Conservation (phyloP, 108 stramenopile species). For the Parietichytrium sp. region DNA sequence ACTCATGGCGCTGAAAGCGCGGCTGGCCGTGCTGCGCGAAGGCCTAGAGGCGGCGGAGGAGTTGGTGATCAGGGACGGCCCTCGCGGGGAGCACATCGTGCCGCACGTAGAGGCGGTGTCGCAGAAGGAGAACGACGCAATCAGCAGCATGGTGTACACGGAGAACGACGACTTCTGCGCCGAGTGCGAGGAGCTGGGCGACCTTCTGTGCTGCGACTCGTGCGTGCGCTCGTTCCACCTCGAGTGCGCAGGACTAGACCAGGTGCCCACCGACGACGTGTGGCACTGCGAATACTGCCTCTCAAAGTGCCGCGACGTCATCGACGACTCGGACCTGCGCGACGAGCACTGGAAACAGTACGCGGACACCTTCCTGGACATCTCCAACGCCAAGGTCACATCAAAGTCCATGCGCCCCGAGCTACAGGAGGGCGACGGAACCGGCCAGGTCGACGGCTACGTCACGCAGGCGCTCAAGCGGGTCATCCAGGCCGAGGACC, state of each 20-base stretch:
- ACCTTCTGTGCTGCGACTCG: slow-evolving; percentile 5
- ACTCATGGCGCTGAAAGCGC: not conserved
- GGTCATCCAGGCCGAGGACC: not conserved
- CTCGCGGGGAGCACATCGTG: slow-evolving; percentile 20
- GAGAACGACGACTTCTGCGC: not conserved
- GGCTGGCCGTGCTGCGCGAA: slow-evolving; percentile 19
- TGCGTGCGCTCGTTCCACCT: slow-evolving; percentile 1
- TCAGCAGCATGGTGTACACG: not conserved
- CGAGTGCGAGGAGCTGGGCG: not conserved
- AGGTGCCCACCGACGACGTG: not conserved
- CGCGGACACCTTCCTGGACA: not conserved
- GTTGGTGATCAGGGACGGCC: not conserved
- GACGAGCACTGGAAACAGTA: slow-evolving; percentile 8
- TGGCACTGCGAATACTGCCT: slow-evolving; percentile 16
- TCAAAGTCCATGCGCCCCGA: not conserved
- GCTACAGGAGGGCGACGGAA: not conserved
- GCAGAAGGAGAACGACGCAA: not conserved
- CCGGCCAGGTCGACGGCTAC: not conserved
- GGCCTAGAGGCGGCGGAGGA: not conserved
- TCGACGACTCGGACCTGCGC: slow-evolving; percentile 6
- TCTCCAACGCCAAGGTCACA: not conserved
- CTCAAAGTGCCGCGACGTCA: not conserved
- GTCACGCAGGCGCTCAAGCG: slow-evolving; percentile 31
- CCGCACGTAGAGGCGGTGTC: too few relatives aligned
- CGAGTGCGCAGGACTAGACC: not conserved